These are phyloP conservation scores for Stellera chamaejasme DNA, from an alignment of 345 rosid species.

Conservation along the genomic window DNA sequence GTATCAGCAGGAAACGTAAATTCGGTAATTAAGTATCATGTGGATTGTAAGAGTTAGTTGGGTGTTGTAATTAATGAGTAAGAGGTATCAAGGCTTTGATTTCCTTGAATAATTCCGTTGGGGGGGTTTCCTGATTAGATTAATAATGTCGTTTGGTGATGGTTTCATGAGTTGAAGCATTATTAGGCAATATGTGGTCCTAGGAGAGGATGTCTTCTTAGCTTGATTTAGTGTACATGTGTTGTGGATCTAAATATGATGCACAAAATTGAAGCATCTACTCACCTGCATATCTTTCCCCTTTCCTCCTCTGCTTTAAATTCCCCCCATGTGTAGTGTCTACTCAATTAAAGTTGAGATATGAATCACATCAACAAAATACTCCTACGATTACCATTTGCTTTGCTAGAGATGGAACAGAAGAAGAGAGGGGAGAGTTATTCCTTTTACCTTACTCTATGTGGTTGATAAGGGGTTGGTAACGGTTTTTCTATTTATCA, in stretches of 20 bases:
- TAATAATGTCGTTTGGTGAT: slow-evolving; percentile 3
- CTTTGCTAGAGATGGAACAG: too few species aligned
- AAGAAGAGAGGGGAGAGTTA: too few species aligned
- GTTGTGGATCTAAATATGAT: background rate
- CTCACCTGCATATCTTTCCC: background rate
- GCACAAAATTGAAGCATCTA: slow-evolving; percentile 3
- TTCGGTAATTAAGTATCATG: too few species aligned
- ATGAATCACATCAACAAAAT: background rate
- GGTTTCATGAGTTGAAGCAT: background rate
- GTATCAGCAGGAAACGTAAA: too few species aligned
- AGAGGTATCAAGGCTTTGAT: background rate
- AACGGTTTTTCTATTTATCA: too few species aligned
- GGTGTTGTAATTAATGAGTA: too few species aligned
- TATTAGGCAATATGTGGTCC: slow-evolving; percentile 9
- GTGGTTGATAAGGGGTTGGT: too few species aligned
- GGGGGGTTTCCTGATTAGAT: background rate
- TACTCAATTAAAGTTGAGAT: slow-evolving; percentile 14
- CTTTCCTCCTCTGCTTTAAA: background rate
- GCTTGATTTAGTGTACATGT: background rate
- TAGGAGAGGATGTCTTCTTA: background rate
- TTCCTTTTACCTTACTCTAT: too few species aligned
- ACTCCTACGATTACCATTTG: too few species aligned
- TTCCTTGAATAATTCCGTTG: background rate
- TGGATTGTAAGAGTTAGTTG: background rate
- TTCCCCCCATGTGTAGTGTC: slow-evolving; percentile 24